Percentiles rank a stretch among this genome's conserved stretches.
Conservation (phyloP, 768 basidiomycete species). For the Tricholomella constricta region DNA sequence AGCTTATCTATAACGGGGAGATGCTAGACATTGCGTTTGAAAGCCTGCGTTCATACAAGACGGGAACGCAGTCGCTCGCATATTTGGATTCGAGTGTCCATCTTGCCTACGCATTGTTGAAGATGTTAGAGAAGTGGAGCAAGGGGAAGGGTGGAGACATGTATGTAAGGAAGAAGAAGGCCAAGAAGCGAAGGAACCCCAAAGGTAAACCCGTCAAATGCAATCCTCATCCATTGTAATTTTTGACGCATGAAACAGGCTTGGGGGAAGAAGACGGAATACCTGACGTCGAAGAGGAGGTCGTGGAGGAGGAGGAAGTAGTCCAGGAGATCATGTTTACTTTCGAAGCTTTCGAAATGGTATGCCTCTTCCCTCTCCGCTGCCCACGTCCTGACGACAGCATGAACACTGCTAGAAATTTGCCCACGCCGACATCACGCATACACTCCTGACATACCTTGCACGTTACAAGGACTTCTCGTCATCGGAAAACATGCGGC, state of each 20-base stretch:
- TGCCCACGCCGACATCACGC: constrained; percentile 81
- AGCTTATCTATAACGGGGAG: constrained; percentile 94
- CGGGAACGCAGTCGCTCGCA: constrained; percentile 73
- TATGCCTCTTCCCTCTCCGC: constrained; percentile 37
- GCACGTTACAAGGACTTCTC: constrained; percentile 82
- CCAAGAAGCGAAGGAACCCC: constrained; percentile 51
- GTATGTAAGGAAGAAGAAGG: constrained; percentile 72
- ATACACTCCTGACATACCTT: constrained; percentile 83
- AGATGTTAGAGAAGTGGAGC: constrained; percentile 88
- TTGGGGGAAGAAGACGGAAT: constrained; percentile 59
- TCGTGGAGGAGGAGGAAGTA: constrained; percentile 60
- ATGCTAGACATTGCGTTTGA: constrained; percentile 87
- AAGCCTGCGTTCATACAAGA: constrained; percentile 75
- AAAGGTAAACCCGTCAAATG: constrained; percentile 36
- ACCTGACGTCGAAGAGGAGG: constrained; percentile 70
- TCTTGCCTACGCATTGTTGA: constrained; percentile 81
- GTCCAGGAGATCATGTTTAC: constrained; percentile 87
- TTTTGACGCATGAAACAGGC: constrained; percentile 12
- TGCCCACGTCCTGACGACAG: constrained; percentile 1
- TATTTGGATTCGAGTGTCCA: constrained; percentile 88
- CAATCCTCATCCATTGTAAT: not conserved
- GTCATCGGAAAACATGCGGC: constrained; percentile 81
- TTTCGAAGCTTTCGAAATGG: constrained; percentile 89
- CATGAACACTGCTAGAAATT: constrained; percentile 64
- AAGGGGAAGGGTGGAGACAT: constrained; percentile 70